Percentiles rank a stretch among this genome's conserved stretches.
These are phyloP conservation scores for Camelina sativa DNA, from an alignment of 345 rosid species.

Conservation along the genomic window DNA sequence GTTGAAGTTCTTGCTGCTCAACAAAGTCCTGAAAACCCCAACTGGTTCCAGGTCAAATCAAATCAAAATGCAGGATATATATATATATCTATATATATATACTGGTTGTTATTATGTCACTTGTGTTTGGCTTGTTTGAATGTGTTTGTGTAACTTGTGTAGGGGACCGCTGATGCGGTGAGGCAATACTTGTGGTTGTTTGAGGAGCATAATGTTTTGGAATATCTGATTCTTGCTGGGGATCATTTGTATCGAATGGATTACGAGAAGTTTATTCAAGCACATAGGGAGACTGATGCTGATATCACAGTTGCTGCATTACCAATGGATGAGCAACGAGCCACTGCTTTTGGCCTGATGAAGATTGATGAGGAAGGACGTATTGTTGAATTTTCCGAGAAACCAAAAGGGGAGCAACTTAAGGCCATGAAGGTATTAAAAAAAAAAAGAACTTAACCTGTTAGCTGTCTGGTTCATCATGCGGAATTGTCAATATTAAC, in stretches of 20 bases:
- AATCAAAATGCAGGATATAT: neutral
- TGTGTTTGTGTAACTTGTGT: slow-evolving; percentile 30
- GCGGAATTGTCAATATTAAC: neutral
- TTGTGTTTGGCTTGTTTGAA: neutral
- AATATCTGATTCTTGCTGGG: slow-evolving; percentile 91
- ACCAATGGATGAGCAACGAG: slow-evolving; percentile 93
- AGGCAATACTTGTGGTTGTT: slow-evolving; percentile 96
- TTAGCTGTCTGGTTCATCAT: neutral
- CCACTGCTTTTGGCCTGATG: slow-evolving; percentile 95
- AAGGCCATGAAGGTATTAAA: slow-evolving; percentile 77
- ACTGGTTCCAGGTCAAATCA: slow-evolving; percentile 83
- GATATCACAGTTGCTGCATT: slow-evolving; percentile 97
- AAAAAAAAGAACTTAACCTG: neutral
- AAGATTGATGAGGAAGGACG: slow-evolving; percentile 99
- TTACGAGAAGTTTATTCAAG: slow-evolving; percentile 93
- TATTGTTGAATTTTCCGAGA: slow-evolving; percentile 87
- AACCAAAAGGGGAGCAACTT: slow-evolving; percentile 91
- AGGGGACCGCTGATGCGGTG: slow-evolving; percentile 99
- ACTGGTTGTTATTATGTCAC: neutral
- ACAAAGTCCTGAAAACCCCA: slow-evolving; percentile 97
- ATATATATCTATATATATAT: no score
- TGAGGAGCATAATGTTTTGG: slow-evolving; percentile 95
- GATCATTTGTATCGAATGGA: slow-evolving; percentile 97
- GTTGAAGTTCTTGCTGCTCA: slow-evolving; percentile 99
- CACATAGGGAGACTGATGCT: slow-evolving; percentile 96